Conservation (phyloP, 2,329 filamentous ascomycete genomes). For the Sclerotinia sclerotiorum region DNA sequence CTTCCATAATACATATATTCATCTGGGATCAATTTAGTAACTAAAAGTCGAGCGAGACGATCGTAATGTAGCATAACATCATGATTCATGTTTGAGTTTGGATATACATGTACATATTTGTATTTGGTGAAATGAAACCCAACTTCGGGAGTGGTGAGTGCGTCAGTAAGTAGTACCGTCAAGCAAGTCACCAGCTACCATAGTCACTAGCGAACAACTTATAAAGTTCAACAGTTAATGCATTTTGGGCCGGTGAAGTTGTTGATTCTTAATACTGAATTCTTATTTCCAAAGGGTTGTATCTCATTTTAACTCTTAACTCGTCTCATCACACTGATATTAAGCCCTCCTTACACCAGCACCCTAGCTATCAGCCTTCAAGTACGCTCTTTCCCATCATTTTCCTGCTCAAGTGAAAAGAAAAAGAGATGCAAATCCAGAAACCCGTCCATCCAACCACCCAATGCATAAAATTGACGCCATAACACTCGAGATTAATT, state of each 20-base stretch:
- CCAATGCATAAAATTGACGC: conserved; percentile 15
- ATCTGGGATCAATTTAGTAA: background rate
- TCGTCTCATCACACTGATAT: conserved; percentile 17
- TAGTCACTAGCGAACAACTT: too few species aligned
- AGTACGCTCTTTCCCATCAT: conserved; percentile 8
- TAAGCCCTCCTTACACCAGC: conserved; percentile 13
- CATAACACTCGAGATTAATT: conserved; percentile 9
- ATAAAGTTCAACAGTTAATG: background rate
- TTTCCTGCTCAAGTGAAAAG: background rate
- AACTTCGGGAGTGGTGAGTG: background rate
- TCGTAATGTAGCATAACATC: background rate
- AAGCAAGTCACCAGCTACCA: background rate
- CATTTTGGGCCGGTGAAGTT: background rate
- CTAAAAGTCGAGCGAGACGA: too few species aligned
- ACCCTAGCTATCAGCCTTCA: conserved; percentile 5
- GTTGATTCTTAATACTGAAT: background rate
- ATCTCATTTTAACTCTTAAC: conserved; percentile 3
- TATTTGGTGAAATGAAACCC: background rate
- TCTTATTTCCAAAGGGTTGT: background rate
- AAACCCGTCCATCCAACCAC: conserved; percentile 6
- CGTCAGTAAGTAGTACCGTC: background rate
- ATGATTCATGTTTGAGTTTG: background rate
- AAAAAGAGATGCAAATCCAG: conserved; percentile 1
- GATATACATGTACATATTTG: background rate
- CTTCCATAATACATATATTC: too few species aligned